phyloP scores from a whole-genome alignment of 805 yeast genomes.

The Ogataea parapolymorpha region DNA sequence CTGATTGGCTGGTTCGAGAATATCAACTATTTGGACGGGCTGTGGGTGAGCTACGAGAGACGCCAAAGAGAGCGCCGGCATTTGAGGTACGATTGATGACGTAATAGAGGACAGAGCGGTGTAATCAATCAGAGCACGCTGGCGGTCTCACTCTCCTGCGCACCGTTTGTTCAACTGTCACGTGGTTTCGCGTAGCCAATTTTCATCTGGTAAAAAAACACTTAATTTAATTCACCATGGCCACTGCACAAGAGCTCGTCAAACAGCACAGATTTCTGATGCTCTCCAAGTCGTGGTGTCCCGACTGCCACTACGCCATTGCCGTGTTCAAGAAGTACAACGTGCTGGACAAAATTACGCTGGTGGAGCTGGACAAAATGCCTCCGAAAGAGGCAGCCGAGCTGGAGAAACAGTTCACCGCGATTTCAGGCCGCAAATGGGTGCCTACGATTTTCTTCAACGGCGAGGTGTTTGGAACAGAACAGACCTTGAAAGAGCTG shows the following conservation, averaged over 20 bases:
- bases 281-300: constrained; percentile 75
- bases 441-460: constrained; percentile 67
- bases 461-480: constrained; percentile 58
- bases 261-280: constrained; percentile 46
- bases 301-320: constrained; percentile 67
- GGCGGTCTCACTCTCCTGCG: no score
- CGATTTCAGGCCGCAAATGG: constrained; percentile 58
- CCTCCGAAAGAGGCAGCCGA: constrained; percentile 47
- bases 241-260: constrained; percentile 45
- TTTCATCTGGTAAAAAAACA: not conserved
- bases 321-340: constrained; percentile 51
- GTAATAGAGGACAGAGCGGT: no score
- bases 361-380: constrained; percentile 62
- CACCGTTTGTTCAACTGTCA: no score
- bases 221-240: constrained; percentile 3
- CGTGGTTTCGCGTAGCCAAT: not conserved
- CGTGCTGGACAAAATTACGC: constrained; percentile 45
- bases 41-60: constrained; percentile 15
- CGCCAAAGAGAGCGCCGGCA: constrained; percentile 8
- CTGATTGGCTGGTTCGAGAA: constrained; percentile 28
- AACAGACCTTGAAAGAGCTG: constrained; percentile 42
- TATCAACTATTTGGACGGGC: constrained; percentile 29
- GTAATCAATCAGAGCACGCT: no score
- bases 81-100: not conserved
- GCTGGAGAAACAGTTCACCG: constrained; percentile 54